Percentiles rank a stretch among this genome's conserved stretches.
Conservation (phyloP, 2,329 filamentous ascomycete species). For the Ophiocordyceps camponoti-saundersi region DNA sequence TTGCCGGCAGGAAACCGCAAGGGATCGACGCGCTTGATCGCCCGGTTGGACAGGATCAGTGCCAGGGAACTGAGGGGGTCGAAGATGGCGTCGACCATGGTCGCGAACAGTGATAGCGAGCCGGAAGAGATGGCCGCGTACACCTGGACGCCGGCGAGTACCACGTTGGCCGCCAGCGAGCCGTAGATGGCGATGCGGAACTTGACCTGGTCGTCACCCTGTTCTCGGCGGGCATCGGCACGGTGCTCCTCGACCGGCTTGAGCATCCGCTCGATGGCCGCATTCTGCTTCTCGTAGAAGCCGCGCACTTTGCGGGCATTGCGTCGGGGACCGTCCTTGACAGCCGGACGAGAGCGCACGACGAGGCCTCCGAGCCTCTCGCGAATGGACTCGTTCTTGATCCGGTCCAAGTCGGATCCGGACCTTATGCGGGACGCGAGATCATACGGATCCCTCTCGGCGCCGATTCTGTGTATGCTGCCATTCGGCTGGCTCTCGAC, state of each 20-base stretch:
- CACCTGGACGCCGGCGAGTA: constrained; percentile 65
- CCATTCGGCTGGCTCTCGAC: constrained; percentile 30
- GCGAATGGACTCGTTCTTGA: constrained; percentile 64
- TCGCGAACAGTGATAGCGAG: constrained; percentile 92
- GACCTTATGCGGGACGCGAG: constrained; percentile 66
- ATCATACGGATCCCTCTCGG: constrained; percentile 64
- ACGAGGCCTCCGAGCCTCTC: constrained; percentile 34
- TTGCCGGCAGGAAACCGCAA: constrained; percentile 82
- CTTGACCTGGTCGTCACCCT: constrained; percentile 64
- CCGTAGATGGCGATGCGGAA: constrained; percentile 50
- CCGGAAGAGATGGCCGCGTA: constrained; percentile 77
- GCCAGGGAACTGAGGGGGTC: constrained; percentile 82
- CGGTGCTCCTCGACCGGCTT: constrained; percentile 88
- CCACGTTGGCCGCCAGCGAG: constrained; percentile 63
- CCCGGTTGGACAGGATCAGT: constrained; percentile 72
- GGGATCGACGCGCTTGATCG: constrained; percentile 73
- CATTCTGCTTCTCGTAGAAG: constrained; percentile 86
- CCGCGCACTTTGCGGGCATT: constrained; percentile 44
- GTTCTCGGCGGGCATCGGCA: constrained; percentile 62
- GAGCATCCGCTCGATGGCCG: constrained; percentile 78
- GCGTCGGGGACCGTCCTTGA: constrained; percentile 7
- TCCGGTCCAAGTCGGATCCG: constrained; percentile 55
- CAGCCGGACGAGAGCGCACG: constrained; percentile 2
- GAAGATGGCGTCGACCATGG: constrained; percentile 90
- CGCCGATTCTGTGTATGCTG: constrained; percentile 26